Base-by-base conservation (phyloP, 805 yeast genomes). In the Lachancea sp. region DNA sequence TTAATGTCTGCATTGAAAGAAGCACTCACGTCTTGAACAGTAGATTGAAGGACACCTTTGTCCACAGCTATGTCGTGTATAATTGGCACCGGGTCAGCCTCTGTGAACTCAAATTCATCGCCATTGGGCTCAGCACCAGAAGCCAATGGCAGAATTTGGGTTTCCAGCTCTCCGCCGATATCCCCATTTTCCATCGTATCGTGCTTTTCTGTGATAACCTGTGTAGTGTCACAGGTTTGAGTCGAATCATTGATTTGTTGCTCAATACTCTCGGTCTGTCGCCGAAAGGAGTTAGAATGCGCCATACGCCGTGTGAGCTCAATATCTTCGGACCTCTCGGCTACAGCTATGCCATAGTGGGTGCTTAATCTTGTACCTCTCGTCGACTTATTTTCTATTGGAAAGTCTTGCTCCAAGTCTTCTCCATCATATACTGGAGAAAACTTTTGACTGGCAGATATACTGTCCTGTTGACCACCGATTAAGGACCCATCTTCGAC, bases 401-500 rank as follows among this genome's bases (percentile, higher is more conserved):
- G 19, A 13, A 36, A 36, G 21, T 36, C 39, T 13, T 26, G 32
- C 22, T 36, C 39, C 17, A 36, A 36, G 19, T 49, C 48, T 12
- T 45, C 61, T 24, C 55, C 62, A 5, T 43, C 53, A 42, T 58
- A 58, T 16, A 55, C 36, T 19, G 45, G 48, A 3, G 51, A 29
- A 6, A 55, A 43, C 3, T 41, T 22, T 23, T 39, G 42, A 12
- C 38, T 39, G 19, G 29, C 28, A 12, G 35, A 11, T 11, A 30
- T 16, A 16, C 9, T 20, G 20, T 15, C 8, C 15, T 30, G n/a
- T 17, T 17, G 20, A 12, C 5, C 20, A 25, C 22, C 30, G 13
- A 18, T 4, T 4, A 8, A 17, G 4, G 6, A 4, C 12, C 7
- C 23, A 17, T 18, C 23, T 17, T 18, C 12, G 13, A 11, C 34